Conservation (phyloP, 352 stramenopile genomes). For the Globisporangium abappressorium region DNA sequence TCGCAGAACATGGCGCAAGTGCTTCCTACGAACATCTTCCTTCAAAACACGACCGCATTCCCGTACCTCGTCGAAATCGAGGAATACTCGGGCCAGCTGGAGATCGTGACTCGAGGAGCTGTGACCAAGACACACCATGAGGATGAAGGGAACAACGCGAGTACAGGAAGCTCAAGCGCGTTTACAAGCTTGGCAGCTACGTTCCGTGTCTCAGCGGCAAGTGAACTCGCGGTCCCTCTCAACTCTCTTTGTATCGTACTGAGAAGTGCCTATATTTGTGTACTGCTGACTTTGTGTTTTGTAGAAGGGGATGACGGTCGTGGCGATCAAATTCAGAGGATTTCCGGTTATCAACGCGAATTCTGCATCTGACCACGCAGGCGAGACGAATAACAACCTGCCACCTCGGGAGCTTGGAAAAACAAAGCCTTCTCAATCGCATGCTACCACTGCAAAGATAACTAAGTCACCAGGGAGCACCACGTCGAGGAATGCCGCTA, state of each 20-base stretch:
- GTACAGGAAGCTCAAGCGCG: not conserved
- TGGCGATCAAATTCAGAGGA: constrained; percentile 56
- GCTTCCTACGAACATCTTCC: constrained; percentile 68
- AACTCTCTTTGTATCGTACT: not conserved
- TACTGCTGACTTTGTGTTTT: not conserved
- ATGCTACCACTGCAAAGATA: not conserved
- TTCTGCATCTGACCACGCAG: not conserved
- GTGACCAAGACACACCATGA: not conserved
- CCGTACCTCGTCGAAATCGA: constrained; percentile 62
- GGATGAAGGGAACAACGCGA: constrained; percentile 1
- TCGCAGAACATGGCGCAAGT: constrained; percentile 32
- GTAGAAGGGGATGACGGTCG: constrained; percentile 75
- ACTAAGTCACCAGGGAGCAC: constrained; percentile 9
- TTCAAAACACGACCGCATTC: constrained; percentile 66
- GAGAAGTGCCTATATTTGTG: not conserved
- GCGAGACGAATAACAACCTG: not conserved
- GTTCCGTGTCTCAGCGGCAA: constrained; percentile 47
- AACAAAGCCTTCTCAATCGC: not conserved
- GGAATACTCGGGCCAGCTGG: constrained; percentile 45
- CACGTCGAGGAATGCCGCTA: not conserved
- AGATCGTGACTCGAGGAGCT: constrained; percentile 52
- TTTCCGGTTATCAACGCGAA: not conserved
- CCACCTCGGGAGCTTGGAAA: not conserved
- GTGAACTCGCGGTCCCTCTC: not conserved
- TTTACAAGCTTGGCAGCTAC: constrained; percentile 15